A percentile compares a stretch with the other conserved stretches of the same genome.
phyloP scores from a whole-genome alignment of 306 rosid genomes.

The Rosa lucieae region DNA sequence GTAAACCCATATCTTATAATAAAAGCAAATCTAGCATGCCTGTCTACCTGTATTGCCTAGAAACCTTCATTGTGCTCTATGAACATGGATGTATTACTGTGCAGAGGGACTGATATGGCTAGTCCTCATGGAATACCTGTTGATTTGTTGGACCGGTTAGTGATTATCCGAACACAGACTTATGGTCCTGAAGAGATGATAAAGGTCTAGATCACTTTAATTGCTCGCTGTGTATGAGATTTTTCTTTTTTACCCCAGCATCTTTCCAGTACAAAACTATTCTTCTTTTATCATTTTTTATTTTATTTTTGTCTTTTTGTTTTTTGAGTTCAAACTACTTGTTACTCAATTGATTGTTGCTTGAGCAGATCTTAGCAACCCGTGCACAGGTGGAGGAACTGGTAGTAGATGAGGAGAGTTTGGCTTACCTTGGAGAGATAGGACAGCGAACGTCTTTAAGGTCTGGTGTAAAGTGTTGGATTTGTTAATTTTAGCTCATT shows the following conservation, averaged over 20 bases:
- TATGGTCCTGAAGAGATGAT: slow-evolving; percentile 95
- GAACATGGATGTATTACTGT: slow-evolving; percentile 24
- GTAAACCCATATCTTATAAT: neutral
- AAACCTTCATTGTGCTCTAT: neutral
- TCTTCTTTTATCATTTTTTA: neutral
- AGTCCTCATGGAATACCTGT: slow-evolving; percentile 99
- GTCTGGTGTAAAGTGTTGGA: slow-evolving; percentile 35
- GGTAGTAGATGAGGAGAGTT: slow-evolving; percentile 81
- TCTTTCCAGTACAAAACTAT: slow-evolving; percentile 9
- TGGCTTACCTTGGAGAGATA: slow-evolving; percentile 90
- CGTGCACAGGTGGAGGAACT: slow-evolving; percentile 95
- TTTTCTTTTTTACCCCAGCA: neutral
- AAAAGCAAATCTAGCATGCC: neutral
- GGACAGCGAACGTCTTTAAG: slow-evolving; percentile 81
- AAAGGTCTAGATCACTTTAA: slow-evolving; percentile 45
- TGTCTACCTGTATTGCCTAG: neutral
- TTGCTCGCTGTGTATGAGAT: neutral
- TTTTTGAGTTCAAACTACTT: slow-evolving; percentile 1
- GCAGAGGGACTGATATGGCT: slow-evolving; percentile 91
- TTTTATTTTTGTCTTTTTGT: neutral
- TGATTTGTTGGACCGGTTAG: slow-evolving; percentile 86
- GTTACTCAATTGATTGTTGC: slow-evolving; percentile 14
- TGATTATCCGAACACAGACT: slow-evolving; percentile 76
- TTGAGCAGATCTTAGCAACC: slow-evolving; percentile 72
- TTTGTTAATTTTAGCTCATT: neutral